Conservation (phyloP, 1,284 basidiomycete species). For the Ceratobasidium sp. region DNA sequence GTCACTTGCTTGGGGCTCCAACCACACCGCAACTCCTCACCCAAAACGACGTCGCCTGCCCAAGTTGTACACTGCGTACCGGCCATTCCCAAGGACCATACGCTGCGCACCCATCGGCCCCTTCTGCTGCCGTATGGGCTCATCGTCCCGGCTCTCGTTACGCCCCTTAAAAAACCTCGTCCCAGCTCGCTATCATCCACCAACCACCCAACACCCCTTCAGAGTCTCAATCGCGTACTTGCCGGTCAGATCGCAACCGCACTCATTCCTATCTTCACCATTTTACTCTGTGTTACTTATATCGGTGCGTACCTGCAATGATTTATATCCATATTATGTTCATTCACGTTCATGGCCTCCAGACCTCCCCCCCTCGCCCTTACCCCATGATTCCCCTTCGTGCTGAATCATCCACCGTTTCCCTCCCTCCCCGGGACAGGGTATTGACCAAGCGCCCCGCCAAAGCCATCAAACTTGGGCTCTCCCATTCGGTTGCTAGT, state of each 20-base stretch:
- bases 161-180: neutral
- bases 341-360: neutral
- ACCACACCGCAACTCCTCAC: too few relatives aligned
- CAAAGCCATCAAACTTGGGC: constrained; percentile 1
- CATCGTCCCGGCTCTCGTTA: neutral
- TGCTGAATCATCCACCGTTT: neutral
- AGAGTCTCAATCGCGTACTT: neutral
- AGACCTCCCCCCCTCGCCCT: neutral
- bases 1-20: too few relatives aligned
- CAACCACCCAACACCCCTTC: neutral
- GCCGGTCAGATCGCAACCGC: neutral
- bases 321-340: neutral
- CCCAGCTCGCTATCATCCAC: neutral
- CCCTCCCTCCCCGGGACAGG: constrained; percentile 7
- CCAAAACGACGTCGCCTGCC: too few relatives aligned
- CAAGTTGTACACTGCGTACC: neutral
- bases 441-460: neutral
- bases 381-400: neutral
- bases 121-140: neutral
- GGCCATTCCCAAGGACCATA: neutral
- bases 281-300: too few relatives aligned
- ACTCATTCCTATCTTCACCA: too few relatives aligned
- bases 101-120: neutral
- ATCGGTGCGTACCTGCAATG: neutral
- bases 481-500: neutral